Conservation (phyloP, 495 filamentous ascomycete genomes). For the Xylaria nigripes region DNA sequence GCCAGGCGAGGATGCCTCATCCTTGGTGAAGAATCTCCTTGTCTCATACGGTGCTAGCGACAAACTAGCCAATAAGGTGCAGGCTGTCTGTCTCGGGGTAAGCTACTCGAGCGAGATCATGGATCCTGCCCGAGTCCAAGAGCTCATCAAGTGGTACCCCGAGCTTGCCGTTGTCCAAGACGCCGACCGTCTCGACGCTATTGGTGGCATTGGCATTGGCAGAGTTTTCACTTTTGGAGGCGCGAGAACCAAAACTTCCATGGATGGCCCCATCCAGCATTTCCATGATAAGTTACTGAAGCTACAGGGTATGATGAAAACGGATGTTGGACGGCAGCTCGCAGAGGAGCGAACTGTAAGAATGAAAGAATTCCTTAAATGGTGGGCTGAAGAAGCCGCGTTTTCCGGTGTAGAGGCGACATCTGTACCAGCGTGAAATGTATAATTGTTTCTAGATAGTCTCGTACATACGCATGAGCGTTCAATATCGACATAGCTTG, state of each 20-base stretch:
- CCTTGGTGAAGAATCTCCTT: constrained; percentile 51
- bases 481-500: too few relatives aligned
- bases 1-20: constrained; percentile 42
- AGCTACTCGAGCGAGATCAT: constrained; percentile 68
- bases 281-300: constrained; percentile 71
- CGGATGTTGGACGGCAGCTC: constrained; percentile 57
- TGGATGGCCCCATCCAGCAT: constrained; percentile 62
- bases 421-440: too few relatives aligned
- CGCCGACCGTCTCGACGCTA: constrained; percentile 81
- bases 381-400: constrained; percentile 45
- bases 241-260: constrained; percentile 43
- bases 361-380: constrained; percentile 53
- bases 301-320: constrained; percentile 79
- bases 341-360: constrained; percentile 57
- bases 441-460: too few relatives aligned
- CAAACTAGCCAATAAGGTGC: constrained; percentile 53
- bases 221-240: constrained; percentile 70
- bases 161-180: constrained; percentile 85
- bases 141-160: constrained; percentile 49
- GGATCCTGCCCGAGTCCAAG: constrained; percentile 43
- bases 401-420: background rate
- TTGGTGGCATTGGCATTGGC: constrained; percentile 77
- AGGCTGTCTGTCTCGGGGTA: constrained; percentile 62
- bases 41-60: constrained; percentile 44
- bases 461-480: too few relatives aligned